Evolutionary conservation across 768 basidiomycete species (phyloP).

Genomic region (Chalciporus piperatus): DNA sequence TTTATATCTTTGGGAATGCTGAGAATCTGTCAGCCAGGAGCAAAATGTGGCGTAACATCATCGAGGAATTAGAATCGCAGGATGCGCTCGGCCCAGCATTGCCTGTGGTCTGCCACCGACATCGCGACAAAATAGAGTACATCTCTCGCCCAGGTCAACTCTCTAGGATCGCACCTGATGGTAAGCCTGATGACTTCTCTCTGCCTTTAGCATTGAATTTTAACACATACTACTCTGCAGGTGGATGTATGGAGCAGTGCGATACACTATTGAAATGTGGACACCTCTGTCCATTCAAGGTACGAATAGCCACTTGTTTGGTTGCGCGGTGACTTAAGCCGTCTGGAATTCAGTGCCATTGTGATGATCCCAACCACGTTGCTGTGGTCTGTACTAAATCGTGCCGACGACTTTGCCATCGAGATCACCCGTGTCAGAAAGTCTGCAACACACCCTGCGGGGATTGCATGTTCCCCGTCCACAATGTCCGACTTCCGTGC

Average conservation of each 20-base stretch:
- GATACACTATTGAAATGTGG: slow-evolving; percentile 54
- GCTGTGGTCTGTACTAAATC: slow-evolving; percentile 44
- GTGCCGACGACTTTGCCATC: slow-evolving; percentile 51
- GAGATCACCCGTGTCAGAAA: slow-evolving; percentile 57
- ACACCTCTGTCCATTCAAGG: slow-evolving; percentile 62
- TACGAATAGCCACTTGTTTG: slow-evolving; percentile 19
- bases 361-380: slow-evolving; percentile 55
- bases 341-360: slow-evolving; percentile 47
- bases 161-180: slow-evolving; percentile 51
- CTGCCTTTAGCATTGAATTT: background rate
- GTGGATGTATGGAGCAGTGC: slow-evolving; percentile 63
- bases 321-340: background rate
- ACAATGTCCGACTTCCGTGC: slow-evolving; percentile 52
- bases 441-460: slow-evolving; percentile 54
- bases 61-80: slow-evolving; percentile 52
- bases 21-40: slow-evolving; percentile 48
- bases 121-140: slow-evolving; percentile 41
- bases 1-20: slow-evolving; percentile 72
- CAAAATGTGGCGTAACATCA: slow-evolving; percentile 54
- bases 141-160: slow-evolving; percentile 54
- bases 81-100: slow-evolving; percentile 50
- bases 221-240: slow-evolving; percentile 26
- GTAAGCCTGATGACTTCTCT: slow-evolving; percentile 27
- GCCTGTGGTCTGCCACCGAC: slow-evolving; percentile 56
- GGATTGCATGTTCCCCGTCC: slow-evolving; percentile 46